Evolutionary conservation across 495 filamentous ascomycete species (phyloP), one percentile per base, ranked within the genome.

Genomic region (Thozetella sp.): DNA sequence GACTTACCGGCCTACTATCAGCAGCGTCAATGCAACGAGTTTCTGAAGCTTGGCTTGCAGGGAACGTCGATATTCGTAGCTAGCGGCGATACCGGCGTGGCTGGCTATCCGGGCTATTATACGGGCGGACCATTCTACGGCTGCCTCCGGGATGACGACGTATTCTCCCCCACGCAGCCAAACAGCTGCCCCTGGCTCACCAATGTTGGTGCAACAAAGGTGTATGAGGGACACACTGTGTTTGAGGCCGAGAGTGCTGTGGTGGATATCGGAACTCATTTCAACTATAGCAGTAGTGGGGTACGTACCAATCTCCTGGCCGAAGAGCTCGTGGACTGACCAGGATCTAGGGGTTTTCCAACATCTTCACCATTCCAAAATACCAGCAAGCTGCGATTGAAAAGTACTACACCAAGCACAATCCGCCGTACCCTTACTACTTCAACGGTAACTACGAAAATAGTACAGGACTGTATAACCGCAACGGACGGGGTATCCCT

Each of bases 291-390:
- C 30, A 37, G 30, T 15, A 37, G 30, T 37, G 30, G 30, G 6
- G n/a, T n/a, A n/a, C n/a, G n/a, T n/a, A n/a, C n/a, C n/a, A n/a
- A n/a, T n/a, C n/a, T n/a, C n/a, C n/a, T n/a, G n/a, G n/a, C n/a
- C n/a, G n/a, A n/a, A n/a, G n/a, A n/a, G n/a, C n/a, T n/a, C n/a
- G n/a, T n/a, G n/a, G n/a, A n/a, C n/a, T n/a, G n/a, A n/a, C n/a
- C n/a, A n/a, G n/a, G n/a, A n/a, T n/a, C n/a, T n/a, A n/a, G n/a
- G 86, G 86, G 19, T 90, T 90, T 72, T 85, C 80, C 66, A 88
- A 90, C 66, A 75, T 88, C 68, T 90, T 84, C 72, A 62, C 75
- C 15, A 70, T 76, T 13, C 84, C 88, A 0, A 59, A 63, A 6
- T 90, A 85, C 63, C 88, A 91, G 64, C 34, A 73, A 13, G 23